phyloP scores from a whole-genome alignment of 2,329 filamentous ascomycete species.

The Alternaria arbusti region DNA sequence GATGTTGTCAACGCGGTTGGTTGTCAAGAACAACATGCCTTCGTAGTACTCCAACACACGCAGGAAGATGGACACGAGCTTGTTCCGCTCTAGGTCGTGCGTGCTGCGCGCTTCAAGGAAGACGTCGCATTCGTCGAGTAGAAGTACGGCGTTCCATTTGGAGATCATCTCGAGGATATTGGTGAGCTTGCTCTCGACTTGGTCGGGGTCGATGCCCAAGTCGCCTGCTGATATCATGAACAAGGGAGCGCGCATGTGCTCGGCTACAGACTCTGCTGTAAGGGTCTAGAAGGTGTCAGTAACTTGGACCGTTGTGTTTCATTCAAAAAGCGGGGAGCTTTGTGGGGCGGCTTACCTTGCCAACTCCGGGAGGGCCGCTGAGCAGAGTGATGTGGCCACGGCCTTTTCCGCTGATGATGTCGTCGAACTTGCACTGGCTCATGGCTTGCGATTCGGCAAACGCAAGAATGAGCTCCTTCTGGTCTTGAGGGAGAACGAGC shows the following conservation, averaged over 20 bases:
- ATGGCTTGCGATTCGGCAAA: conserved; percentile 82
- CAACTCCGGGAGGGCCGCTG: conserved; percentile 83
- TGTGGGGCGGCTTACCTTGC: conserved; percentile 59
- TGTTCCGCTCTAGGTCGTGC: conserved; percentile 41
- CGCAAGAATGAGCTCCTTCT: conserved; percentile 73
- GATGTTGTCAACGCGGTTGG: conserved; percentile 37
- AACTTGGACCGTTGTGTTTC: neutral
- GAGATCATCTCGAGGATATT: conserved; percentile 57
- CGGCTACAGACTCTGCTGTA: conserved; percentile 83
- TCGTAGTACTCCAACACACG: conserved; percentile 38
- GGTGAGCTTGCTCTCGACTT: conserved; percentile 55
- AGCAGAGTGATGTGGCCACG: conserved; percentile 82
- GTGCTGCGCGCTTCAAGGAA: conserved; percentile 61
- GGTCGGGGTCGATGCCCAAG: conserved; percentile 53
- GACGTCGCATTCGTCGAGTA: conserved; percentile 67
- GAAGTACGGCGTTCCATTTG: conserved; percentile 60
- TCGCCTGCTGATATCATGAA: conserved; percentile 81
- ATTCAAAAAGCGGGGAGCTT: neutral
- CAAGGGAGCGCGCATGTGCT: conserved; percentile 79
- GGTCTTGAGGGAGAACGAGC: conserved; percentile 70
- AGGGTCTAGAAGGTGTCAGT: conserved; percentile 59
- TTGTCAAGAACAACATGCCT: conserved; percentile 43
- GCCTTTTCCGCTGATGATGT: conserved; percentile 72
- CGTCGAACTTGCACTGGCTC: conserved; percentile 78
- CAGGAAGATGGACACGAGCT: conserved; percentile 46